These are phyloP conservation scores for Neofusicoccum sp. DNA, from an alignment of 2,329 filamentous ascomycete species.

Conservation along the genomic window DNA sequence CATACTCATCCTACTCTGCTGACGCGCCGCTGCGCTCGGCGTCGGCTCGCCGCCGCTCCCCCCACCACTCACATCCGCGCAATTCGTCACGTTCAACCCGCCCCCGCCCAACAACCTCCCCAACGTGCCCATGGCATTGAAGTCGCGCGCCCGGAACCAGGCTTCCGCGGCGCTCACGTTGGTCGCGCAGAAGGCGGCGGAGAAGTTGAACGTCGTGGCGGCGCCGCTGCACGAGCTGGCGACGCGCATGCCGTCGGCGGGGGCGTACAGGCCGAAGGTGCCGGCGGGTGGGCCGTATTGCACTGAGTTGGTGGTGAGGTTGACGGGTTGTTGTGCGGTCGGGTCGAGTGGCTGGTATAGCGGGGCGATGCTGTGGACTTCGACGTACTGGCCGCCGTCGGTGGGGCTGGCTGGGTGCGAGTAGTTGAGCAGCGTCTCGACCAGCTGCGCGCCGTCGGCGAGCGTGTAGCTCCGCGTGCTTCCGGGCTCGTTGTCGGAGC, in stretches of 20 bases:
- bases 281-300: slow-evolving; percentile 19
- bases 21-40: slow-evolving; percentile 3
- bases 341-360: slow-evolving; percentile 11
- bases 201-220: slow-evolving; percentile 29
- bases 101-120: slow-evolving; percentile 27
- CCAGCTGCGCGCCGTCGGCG: slow-evolving; percentile 5
- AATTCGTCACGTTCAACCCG: slow-evolving; percentile 28
- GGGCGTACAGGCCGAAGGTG: slow-evolving; percentile 29
- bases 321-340: neutral
- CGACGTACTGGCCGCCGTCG: slow-evolving; percentile 25
- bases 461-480: slow-evolving; percentile 10
- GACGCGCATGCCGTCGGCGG: slow-evolving; percentile 28
- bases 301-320: slow-evolving; percentile 27
- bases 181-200: slow-evolving; percentile 29
- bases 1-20: slow-evolving; percentile 16
- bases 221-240: slow-evolving; percentile 27
- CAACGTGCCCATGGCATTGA: slow-evolving; percentile 27
- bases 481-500: slow-evolving; percentile 9
- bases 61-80: slow-evolving; percentile 21
- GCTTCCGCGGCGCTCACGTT: slow-evolving; percentile 24
- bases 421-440: slow-evolving; percentile 23
- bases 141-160: slow-evolving; percentile 27
- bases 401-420: slow-evolving; percentile 22
- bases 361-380: slow-evolving; percentile 26
- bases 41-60: neutral